Evolutionary conservation across 306 rosid species (phyloP), one percentile per base, ranked within the genome.

Genomic region (Carpinus viminea): DNA sequence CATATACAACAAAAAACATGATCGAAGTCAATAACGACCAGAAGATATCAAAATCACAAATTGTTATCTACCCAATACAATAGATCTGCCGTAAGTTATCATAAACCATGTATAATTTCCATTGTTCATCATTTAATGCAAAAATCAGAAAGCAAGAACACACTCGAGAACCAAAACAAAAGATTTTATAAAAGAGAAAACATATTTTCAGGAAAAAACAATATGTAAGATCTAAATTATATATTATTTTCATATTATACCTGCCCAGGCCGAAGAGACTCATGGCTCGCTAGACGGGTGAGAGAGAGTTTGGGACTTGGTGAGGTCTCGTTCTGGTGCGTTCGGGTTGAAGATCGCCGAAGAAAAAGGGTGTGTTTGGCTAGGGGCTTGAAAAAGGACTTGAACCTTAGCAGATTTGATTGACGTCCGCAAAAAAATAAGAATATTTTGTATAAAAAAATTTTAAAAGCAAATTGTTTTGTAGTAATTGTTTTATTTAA

Each of bases 211-310:
- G 24, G 57, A 66, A 59, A 59, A 60, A 74, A 80, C 76, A 52
- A 62, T 6, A 16, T 13, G 8, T 17, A 51, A 68, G 72, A 80
- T 60, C 4, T 38, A 76, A 81, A 70, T 28, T 28, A 62, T 46
- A 13, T 26, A 3, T 24, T 26, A 16, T 68, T 46, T 13, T 4
- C 18, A 69, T 74, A 72, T 28, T 64, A 38, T 81, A 91, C 99
- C 99, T 95, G 85, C 99, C 98, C 65, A 95, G 83, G 64, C 99
- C 99, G 89, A 93, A 95, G 86, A 95, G 99, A 87, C 99, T 95
- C 99, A 95, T 95, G 78, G 89, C 88, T 83, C 55, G 82, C 72
- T 82, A 45, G 75, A 70, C 64, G 82, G 43, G 77, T 56, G 69
- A 43, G 38, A 47, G 76, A 53, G 83, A 56, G 76, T 59, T 64